Evolutionary conservation across 148 eudicot genomes (phyloP), one percentile per base, ranked within the genome.

Genomic region (Vaccinium corymbosum): DNA sequence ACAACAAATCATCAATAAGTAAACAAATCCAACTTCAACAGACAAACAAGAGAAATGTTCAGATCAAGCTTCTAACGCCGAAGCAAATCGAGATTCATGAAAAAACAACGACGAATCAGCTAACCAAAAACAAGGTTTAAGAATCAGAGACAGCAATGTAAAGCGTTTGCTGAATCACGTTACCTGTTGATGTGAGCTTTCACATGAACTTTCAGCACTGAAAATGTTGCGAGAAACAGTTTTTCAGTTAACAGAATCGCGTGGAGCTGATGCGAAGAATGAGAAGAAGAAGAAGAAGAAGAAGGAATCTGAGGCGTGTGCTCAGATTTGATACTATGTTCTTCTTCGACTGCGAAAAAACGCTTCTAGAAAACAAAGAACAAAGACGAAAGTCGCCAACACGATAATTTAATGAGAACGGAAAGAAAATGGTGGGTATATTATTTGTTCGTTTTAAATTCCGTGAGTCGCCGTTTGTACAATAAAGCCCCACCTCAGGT

Each of bases 1-100:
- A 15, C 53, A n/a, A 27, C 4, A 52, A 19, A 48, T 9, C 13
- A 49, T 52, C 55, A 0, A 13, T 13, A 9, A 52, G 55, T 11
- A 52, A 51, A 51, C 53, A 51, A 66, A 62, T 66, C 72, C 72
- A 66, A 66, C 11, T 66, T 66, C 72, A 66, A 6, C 72, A 25
- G 32, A 25, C 1, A 66, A 25, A 66, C 72, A 29, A 66, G 5
- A 12, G 16, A 66, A 5, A 66, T 3, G 17, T 22, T 22, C 25
- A 51, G 64, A 81, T 61, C 64, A 82, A 81, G 49, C 11, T 70
- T 32, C 16, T 4, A 15, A 74, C 49, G 51, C n/a, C 78, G 42
- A 42, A 74, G 25, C 78, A 66, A 35, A 81, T 81, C 83, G 51
- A 81, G 59, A 22, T 81, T 38, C 2, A 74, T 74, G 12, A 38